Conservation (phyloP, 306 rosid species). For the Herpetospermum pedunculosum region DNA sequence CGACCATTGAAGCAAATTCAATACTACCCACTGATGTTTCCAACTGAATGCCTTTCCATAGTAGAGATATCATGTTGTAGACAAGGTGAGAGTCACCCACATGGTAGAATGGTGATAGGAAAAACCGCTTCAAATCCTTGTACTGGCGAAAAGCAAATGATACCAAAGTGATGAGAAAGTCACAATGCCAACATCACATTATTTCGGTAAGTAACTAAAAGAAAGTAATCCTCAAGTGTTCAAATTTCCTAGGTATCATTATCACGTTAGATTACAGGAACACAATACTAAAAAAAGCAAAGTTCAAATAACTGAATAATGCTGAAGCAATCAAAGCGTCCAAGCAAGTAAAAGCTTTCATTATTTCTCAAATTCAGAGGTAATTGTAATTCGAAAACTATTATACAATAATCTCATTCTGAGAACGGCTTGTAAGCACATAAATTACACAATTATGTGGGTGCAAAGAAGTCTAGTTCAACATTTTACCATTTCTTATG, state of each 20-base stretch:
- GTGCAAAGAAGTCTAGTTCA: not conserved
- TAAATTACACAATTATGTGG: not conserved
- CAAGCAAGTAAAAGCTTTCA: not conserved
- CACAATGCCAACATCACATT: not conserved
- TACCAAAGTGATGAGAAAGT: not conserved
- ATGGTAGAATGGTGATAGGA: constrained; percentile 78
- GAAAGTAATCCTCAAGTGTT: not conserved
- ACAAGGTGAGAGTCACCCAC: constrained; percentile 65
- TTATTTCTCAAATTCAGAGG: not conserved
- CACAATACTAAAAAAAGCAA: not conserved
- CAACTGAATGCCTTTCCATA: constrained; percentile 81
- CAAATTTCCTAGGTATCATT: not conserved
- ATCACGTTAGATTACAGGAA: not conserved
- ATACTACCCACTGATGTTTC: constrained; percentile 60
- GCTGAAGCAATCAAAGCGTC: not conserved
- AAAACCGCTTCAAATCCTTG: constrained; percentile 56
- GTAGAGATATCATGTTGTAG: constrained; percentile 81
- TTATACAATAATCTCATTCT: not conserved
- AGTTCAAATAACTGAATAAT: not conserved
- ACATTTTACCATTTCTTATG: not conserved
- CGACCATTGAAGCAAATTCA: constrained; percentile 58
- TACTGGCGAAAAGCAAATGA: constrained; percentile 27
- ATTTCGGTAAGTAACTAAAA: not conserved
- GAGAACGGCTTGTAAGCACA: not conserved
- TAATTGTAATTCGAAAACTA: not conserved